Conservation (phyloP, 768 basidiomycete species). For the Russula foetens region DNA sequence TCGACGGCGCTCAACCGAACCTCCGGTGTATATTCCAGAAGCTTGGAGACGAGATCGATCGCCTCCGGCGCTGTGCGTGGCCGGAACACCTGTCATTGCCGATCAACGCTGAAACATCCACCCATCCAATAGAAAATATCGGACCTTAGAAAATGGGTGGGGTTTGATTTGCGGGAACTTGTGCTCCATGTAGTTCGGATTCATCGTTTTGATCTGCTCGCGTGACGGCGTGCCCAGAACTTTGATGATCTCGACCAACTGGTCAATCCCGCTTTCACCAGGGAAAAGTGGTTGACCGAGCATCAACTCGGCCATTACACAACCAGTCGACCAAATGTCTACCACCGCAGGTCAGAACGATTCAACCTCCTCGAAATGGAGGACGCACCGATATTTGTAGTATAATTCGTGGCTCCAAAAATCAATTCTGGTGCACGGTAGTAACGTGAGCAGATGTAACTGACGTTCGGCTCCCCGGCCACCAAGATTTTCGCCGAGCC, state of each 20-base stretch:
- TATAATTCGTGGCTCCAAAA: slow-evolving; percentile 99
- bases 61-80: slow-evolving; percentile 95
- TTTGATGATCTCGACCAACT: slow-evolving; percentile 99
- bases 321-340: slow-evolving; percentile 99
- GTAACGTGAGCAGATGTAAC: slow-evolving; percentile 99
- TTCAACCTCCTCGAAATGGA: neutral
- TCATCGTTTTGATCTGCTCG: slow-evolving; percentile 99
- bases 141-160: slow-evolving; percentile 96
- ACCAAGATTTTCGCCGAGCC: slow-evolving; percentile 98
- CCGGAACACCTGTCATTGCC: slow-evolving; percentile 73
- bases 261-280: slow-evolving; percentile 97
- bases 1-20: slow-evolving; percentile 84
- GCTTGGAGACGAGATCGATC: slow-evolving; percentile 89
- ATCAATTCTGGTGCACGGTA: slow-evolving; percentile 99
- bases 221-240: slow-evolving; percentile 96
- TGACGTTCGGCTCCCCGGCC: slow-evolving; percentile 97
- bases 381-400: slow-evolving; percentile 90
- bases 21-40: slow-evolving; percentile 97
- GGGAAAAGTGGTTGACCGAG: slow-evolving; percentile 98
- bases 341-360: neutral
- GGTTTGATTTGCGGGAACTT: slow-evolving; percentile 99
- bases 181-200: slow-evolving; percentile 99
- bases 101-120: slow-evolving; percentile 10
- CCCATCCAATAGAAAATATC: slow-evolving; percentile 5
- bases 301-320: slow-evolving; percentile 99